A percentile compares a stretch with the other conserved stretches of the same genome.
Evolutionary conservation across 139 green algal species (phyloP).

Genomic region (Chlorella sp.): DNA sequence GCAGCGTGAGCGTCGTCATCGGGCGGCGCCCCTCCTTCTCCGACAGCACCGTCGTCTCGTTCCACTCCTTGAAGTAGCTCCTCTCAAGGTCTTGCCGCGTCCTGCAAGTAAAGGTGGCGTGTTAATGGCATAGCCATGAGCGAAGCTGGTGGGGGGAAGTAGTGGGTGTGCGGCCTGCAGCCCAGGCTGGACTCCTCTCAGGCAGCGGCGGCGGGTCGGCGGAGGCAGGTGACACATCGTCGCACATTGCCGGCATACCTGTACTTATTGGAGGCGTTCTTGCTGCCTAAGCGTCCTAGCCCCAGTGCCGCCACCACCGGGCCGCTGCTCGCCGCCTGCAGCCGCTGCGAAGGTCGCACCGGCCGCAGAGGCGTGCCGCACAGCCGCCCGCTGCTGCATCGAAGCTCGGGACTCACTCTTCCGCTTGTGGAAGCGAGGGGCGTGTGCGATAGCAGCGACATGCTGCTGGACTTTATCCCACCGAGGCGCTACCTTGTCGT

Average conservation of each 20-base stretch:
- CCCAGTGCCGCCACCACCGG: background rate
- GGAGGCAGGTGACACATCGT: background rate
- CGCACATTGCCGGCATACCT: constrained; percentile 3
- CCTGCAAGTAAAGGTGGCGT: background rate
- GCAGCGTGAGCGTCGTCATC: constrained; percentile 24
- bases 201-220: background rate
- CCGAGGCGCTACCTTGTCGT: too few species aligned
- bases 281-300: background rate
- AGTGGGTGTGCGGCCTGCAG: background rate
- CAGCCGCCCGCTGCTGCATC: background rate
- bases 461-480: too few species aligned
- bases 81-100: constrained; percentile 35
- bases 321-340: background rate
- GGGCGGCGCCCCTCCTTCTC: constrained; percentile 17
- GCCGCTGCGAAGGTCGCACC: background rate
- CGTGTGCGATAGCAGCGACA: too few species aligned
- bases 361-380: background rate
- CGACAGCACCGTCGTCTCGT: constrained; percentile 15
- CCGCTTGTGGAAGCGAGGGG: too few species aligned
- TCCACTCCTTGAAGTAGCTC: constrained; percentile 43
- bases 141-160: background rate
- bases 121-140: too few species aligned
- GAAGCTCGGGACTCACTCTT: background rate
- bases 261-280: constrained; percentile 42
- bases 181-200: too few species aligned